Evolutionary conservation across 164 flowering plant genomes (phyloP).

Genomic region (Magnolia changhungtana): DNA sequence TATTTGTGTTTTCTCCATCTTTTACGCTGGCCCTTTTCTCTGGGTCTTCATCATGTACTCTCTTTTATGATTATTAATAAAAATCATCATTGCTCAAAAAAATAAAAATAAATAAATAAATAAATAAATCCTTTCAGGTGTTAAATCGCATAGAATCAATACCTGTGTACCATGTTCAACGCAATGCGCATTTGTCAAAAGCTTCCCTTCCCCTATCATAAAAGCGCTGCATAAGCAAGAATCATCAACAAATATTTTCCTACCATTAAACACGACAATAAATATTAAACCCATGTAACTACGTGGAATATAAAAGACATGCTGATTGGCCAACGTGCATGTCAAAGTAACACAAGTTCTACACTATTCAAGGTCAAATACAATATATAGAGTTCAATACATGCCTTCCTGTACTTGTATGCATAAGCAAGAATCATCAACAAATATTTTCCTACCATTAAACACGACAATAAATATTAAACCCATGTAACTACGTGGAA

Average conservation of each 20-base stretch:
- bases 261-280: neutral
- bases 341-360: neutral
- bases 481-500: neutral
- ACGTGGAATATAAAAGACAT: neutral
- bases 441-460: conserved; percentile 3
- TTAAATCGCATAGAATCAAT: neutral
- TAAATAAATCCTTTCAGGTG: neutral
- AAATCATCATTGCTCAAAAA: too few species aligned
- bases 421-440: conserved; percentile 7
- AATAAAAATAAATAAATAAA: too few species aligned
- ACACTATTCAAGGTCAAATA: neutral
- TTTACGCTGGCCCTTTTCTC: too few species aligned
- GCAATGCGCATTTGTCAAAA: conserved; percentile 97
- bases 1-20: too few species aligned
- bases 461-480: neutral
- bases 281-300: neutral
- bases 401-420: conserved; percentile 94
- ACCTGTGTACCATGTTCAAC: conserved; percentile 95
- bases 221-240: conserved; percentile 68
- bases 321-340: neutral
- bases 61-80: too few species aligned
- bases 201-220: conserved; percentile 89
- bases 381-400: conserved; percentile 20
- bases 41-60: too few species aligned
- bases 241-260: conserved; percentile 8